phyloP scores from a whole-genome alignment of 2,329 filamentous ascomycete genomes.

The Metarhizium humberi region DNA sequence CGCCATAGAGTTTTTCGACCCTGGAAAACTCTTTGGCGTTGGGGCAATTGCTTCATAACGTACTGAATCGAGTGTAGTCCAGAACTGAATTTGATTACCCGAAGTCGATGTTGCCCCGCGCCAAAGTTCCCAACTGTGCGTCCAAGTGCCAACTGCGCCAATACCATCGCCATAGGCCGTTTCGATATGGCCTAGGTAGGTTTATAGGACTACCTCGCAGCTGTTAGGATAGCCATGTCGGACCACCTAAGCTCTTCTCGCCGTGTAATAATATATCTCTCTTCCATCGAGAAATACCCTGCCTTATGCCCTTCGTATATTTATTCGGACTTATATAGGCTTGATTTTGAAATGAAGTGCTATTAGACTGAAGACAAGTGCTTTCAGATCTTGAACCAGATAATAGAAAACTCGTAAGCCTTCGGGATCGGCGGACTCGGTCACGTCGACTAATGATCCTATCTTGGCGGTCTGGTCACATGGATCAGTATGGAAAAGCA shows the following conservation, averaged over 20 bases:
- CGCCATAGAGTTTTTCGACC: neutral
- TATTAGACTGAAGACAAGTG: slow-evolving; percentile 91
- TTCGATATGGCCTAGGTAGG: neutral
- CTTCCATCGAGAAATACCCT: neutral
- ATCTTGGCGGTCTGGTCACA: slow-evolving; percentile 84
- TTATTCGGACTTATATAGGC: slow-evolving; percentile 48
- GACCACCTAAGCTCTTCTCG: neutral
- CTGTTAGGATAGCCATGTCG: neutral
- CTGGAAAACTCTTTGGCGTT: neutral
- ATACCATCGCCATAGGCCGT: neutral
- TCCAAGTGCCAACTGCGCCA: neutral
- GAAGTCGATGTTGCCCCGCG: neutral
- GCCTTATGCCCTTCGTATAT: neutral
- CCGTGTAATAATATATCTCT: neutral
- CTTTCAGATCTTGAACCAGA: slow-evolving; percentile 93
- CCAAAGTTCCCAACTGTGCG: neutral
- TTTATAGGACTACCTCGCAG: no score
- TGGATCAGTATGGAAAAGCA: neutral
- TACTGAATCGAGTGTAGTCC: neutral
- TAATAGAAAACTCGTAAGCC: slow-evolving; percentile 98
- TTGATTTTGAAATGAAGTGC: slow-evolving; percentile 96
- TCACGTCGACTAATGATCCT: slow-evolving; percentile 91
- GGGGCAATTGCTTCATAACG: neutral
- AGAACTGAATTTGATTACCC: neutral
- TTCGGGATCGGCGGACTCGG: slow-evolving; percentile 91